Evolutionary conservation across 2,329 filamentous ascomycete species (phyloP), one percentile per base, ranked within the genome.

Genomic region (Ophidiomyces ophidiicola): DNA sequence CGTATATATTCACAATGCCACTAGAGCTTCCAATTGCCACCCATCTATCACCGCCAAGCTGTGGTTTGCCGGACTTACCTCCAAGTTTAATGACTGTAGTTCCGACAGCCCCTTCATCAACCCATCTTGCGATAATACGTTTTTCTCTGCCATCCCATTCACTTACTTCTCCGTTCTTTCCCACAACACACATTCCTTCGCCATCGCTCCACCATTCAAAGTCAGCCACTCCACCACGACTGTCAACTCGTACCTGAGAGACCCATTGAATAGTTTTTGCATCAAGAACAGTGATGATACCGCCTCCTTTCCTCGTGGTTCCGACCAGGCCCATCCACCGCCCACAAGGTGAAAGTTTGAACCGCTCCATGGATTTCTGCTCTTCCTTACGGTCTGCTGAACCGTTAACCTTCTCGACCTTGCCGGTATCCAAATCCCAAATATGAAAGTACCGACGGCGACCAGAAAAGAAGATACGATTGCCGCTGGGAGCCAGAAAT

Each of bases 1-100:
- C 85, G 64, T 98, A 98, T 45, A 98, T 71, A 60, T 96, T 96
- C 42, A 92, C 77, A 42, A 98, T 82, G 43, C 90, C 90, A 45
- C 77, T 86, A 47, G 76, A 82, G 43, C 81, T 87, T 7, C 90
- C 90, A 30, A 94, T 68, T 0, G 83, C 86, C 10, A 94, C 76
- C 86, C 87, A 98, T 42, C 83, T 72, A 60, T 94, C 83, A 3
- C 79, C 79, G 18, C 87, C 88, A 3, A 72, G 48, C 30, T 58
- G 52, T 6, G 52, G 46, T 6, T 58, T 56, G 10, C 57, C 58
- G 1, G 56, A 57, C 8, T 53, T 52, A 3, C 64, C 66, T 30
- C 90, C 88, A 2, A 96, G 70, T 2, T 78, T 74, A 39, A 98
- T 66, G 12, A 83, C 81, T 0, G 86, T 93, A 8, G 81, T 87